Base-by-base conservation (phyloP, 441 rosid species). In the Pelargonium fulgidum region DNA sequence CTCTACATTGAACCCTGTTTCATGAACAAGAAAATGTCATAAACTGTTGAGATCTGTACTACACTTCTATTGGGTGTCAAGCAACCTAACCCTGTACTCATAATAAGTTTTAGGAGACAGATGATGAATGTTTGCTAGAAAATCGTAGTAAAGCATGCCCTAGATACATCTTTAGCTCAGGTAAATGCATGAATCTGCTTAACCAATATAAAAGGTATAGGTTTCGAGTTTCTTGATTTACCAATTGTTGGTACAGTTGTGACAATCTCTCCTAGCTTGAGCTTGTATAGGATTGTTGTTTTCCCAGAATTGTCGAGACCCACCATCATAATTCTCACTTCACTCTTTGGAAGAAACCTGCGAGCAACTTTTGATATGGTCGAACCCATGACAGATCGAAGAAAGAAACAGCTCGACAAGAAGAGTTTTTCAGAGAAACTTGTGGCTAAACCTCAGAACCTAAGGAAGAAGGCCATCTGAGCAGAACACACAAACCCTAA, bases 281-380 rank as follows among this genome's bases (percentile, higher is more conserved):
- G 83, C 83, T 84, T 89, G 83, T 78, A 86, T 58, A 91, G 83
- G 72, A 89, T 83, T 67, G 90, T 82, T 64, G 96, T 84, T 76
- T 91, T 89, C 67, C 96, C 92, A 1, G 93, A 86, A 76, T 75
- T 84, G 74, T 91, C 92, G 69, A 91, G 93, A 70, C 93, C 93
- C 26, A 89, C 82, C 96, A 89, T 89, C 70, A 86, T 72, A 61
- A 87, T 82, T 76, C 86, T 84, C 58, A 83, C 67, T 76, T 64
- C 78, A 2, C 58, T 63, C 76, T 69, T 80, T 0, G 82, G 75
- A 59, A 79, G 75, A 56, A 84, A 82, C 81, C 84, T 75, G 77
- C 80, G 81, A 4, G 85, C 79, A 45, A 89, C 72, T 77, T 81
- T 76, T 26, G 85, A 81, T 68, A 86, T 70, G 72, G 71, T 56